Evolutionary conservation across 2,329 filamentous ascomycete genomes (phyloP).

Genomic region (Fusarium sterilihyphosum): DNA sequence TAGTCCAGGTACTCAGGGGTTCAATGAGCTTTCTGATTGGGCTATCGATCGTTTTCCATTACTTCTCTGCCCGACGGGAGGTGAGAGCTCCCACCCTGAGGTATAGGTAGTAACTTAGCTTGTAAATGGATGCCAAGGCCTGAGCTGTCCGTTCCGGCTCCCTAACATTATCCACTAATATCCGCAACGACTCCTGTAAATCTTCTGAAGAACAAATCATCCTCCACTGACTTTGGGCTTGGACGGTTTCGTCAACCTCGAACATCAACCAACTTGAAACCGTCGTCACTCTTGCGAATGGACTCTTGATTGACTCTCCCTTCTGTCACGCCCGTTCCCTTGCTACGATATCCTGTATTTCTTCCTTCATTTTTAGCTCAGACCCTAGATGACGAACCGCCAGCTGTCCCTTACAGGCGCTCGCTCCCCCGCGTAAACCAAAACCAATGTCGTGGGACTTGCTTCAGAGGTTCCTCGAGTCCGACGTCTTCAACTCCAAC

Average conservation of each 20-base stretch:
- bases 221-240: background rate
- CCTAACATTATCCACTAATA: slow-evolving; percentile 30
- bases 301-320: slow-evolving; percentile 23
- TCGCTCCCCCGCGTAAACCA: slow-evolving; percentile 51
- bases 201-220: slow-evolving; percentile 13
- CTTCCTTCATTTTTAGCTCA: slow-evolving; percentile 20
- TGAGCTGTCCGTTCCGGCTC: slow-evolving; percentile 9
- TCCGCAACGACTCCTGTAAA: slow-evolving; percentile 36
- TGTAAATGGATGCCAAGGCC: background rate
- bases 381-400: slow-evolving; percentile 52
- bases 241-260: slow-evolving; percentile 20
- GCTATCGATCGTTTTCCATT: background rate
- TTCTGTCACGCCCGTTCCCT: background rate
- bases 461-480: slow-evolving; percentile 90
- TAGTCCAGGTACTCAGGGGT: slow-evolving; percentile 17
- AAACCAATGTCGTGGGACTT: slow-evolving; percentile 83
- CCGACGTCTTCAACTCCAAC: slow-evolving; percentile 92
- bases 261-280: slow-evolving; percentile 22
- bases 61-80: background rate
- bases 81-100: background rate
- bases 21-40: slow-evolving; percentile 15
- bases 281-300: slow-evolving; percentile 23
- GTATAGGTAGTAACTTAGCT: background rate
- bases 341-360: slow-evolving; percentile 5
- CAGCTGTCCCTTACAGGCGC: slow-evolving; percentile 44